These are phyloP conservation scores for Syzygium jambos DNA, from an alignment of 345 rosid species.

Conservation along the genomic window DNA sequence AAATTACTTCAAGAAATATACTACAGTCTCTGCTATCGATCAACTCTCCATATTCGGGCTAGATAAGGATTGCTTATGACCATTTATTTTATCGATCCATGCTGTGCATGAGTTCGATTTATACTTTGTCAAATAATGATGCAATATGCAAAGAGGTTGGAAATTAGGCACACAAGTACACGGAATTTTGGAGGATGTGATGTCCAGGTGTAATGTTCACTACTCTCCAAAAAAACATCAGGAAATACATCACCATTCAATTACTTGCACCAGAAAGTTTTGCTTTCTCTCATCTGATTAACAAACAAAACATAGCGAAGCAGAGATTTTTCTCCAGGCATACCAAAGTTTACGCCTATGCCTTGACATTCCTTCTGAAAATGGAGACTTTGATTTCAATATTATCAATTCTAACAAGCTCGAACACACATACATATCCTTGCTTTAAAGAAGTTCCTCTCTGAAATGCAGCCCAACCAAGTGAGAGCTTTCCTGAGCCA, in stretches of 20 bases:
- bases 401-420: neutral
- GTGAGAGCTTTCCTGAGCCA: neutral
- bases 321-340: neutral
- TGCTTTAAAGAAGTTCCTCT: neutral
- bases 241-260: neutral
- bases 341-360: neutral
- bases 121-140: rapidly evolving
- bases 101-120: neutral
- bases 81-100: neutral
- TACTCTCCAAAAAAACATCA: neutral
- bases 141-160: too few relatives aligned
- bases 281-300: neutral
- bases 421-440: neutral
- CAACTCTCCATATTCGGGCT: neutral
- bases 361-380: neutral
- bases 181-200: neutral
- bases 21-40: neutral
- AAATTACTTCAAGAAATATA: neutral
- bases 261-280: neutral
- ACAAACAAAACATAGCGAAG: neutral
- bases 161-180: neutral
- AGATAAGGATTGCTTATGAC: neutral
- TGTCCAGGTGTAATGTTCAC: neutral
- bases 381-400: neutral
- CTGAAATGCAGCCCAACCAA: neutral